A percentile compares a stretch with the other conserved stretches of the same genome.
Conservation (phyloP, 2,329 filamentous ascomycete species). For the Curvularia spicifera region DNA sequence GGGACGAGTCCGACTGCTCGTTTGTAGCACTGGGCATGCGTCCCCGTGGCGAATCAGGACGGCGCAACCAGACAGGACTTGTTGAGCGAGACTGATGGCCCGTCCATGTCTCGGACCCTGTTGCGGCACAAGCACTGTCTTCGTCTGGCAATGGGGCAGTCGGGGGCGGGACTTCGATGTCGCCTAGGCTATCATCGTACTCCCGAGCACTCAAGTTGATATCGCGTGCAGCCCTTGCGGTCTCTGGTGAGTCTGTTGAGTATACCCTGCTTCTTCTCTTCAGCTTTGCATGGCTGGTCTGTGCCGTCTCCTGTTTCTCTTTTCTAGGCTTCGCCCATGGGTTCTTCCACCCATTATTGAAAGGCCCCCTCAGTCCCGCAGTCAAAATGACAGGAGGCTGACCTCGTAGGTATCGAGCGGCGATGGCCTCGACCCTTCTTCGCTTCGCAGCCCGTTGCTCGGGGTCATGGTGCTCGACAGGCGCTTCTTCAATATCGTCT, state of each 20-base stretch:
- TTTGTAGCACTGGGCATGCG: slow-evolving; percentile 15
- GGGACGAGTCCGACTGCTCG: slow-evolving; percentile 27
- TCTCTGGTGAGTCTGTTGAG: slow-evolving; percentile 26
- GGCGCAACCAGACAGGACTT: slow-evolving; percentile 35
- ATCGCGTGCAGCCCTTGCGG: slow-evolving; percentile 23
- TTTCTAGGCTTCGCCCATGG: slow-evolving; percentile 37
- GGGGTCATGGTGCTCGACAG: slow-evolving; percentile 61
- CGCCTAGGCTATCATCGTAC: slow-evolving; percentile 19
- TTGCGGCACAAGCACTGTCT: slow-evolving; percentile 16
- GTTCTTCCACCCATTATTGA: slow-evolving; percentile 52
- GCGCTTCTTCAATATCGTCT: slow-evolving; percentile 58
- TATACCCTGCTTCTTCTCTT: not conserved
- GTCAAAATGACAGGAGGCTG: slow-evolving; percentile 64
- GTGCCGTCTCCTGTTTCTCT: not conserved
- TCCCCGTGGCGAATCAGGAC: slow-evolving; percentile 19
- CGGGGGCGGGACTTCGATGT: slow-evolving; percentile 23
- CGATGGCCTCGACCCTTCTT: slow-evolving; percentile 65
- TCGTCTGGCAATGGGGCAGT: slow-evolving; percentile 26
- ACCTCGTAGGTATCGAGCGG: slow-evolving; percentile 64
- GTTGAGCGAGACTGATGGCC: slow-evolving; percentile 19
- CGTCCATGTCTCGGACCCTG: slow-evolving; percentile 23
- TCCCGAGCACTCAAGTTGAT: slow-evolving; percentile 7
- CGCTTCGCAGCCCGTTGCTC: slow-evolving; percentile 60
- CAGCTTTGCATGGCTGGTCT: not conserved
- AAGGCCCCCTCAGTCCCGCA: slow-evolving; percentile 67